phyloP scores from a whole-genome alignment of 2,329 filamentous ascomycete species.

The Colletotrichum melonis region DNA sequence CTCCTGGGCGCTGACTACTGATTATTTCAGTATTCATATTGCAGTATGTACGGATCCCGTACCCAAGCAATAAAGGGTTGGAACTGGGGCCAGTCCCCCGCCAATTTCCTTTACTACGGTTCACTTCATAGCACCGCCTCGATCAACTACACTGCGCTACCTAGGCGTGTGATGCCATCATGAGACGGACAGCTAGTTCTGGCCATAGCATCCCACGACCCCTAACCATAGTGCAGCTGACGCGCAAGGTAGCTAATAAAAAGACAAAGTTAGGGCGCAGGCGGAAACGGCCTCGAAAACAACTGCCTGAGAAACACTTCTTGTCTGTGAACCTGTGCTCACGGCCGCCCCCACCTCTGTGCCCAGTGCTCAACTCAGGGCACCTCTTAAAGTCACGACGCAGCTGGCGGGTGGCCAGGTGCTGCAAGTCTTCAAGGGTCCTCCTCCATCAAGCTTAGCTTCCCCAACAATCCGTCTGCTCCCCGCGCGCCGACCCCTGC shows the following conservation, averaged over 20 bases:
- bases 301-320: background rate
- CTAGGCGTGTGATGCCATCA: background rate
- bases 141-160: background rate
- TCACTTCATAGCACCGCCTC: background rate
- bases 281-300: background rate
- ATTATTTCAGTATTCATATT: background rate
- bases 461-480: constrained; percentile 30
- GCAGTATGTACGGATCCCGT: background rate
- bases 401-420: background rate
- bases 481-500: constrained; percentile 1
- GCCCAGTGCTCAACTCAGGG: background rate
- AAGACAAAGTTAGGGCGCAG: too few relatives aligned
- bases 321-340: background rate
- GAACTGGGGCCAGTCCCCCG: too few relatives aligned
- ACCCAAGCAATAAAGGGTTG: background rate
- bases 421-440: constrained; percentile 19
- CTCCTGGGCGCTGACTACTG: background rate
- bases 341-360: background rate
- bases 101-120: background rate
- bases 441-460: constrained; percentile 30
- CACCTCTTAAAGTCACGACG: background rate
- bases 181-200: background rate
- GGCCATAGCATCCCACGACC: background rate
- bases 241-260: too few relatives aligned
- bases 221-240: background rate